Base-by-base conservation (phyloP, 805 yeast species). In the Hanseniaspora occidentalis region DNA sequence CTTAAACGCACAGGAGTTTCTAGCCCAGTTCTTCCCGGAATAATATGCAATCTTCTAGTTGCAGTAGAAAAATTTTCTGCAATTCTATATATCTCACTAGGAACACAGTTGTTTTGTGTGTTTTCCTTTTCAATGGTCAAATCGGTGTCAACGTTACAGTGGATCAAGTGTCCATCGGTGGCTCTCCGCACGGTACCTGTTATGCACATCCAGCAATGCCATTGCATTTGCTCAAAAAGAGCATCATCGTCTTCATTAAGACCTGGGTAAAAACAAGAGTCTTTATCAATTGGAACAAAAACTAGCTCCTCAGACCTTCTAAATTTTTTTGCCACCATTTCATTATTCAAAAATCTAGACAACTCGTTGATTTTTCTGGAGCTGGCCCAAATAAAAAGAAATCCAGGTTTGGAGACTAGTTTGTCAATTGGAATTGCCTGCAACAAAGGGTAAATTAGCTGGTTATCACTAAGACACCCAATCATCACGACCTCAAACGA, bases 151-250 rank as follows among this genome's bases (percentile, higher is more conserved):
- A 88, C 75, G 53, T 88, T 88, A 62, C 96, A 89, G 56, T 88
- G 94, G 45, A 88, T 86, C 44, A 88, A 66, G 57, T 84, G 86
- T 11, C 73, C 72, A 60, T 88, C 96, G 0, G 78, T 75, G 2
- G 94, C 75, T 51, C 96, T 70, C 53, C 95, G 69, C 6, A 88
- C 89, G 0, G 96, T 88, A 2, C 96, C 96, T 2, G 95, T 88
- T 40, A 88, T 82, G 50, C 96, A 89, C 96, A 88, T 86, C 83
- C 95, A 82, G 52, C 96, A 88, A 61, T 89, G 96, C 95, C 96
- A 88, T 60, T 82, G 92, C 58, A 82, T 77, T 43, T 78, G 75
- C 44, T 75, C 77, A 41, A 83, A 67, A 20, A 83, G 54, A 1
- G 67, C 49, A 25, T 66, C 65, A 14, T 70, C 73, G 42, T 70